Conservation (phyloP, 139 green algal species). For the Eudorina sp. region DNA sequence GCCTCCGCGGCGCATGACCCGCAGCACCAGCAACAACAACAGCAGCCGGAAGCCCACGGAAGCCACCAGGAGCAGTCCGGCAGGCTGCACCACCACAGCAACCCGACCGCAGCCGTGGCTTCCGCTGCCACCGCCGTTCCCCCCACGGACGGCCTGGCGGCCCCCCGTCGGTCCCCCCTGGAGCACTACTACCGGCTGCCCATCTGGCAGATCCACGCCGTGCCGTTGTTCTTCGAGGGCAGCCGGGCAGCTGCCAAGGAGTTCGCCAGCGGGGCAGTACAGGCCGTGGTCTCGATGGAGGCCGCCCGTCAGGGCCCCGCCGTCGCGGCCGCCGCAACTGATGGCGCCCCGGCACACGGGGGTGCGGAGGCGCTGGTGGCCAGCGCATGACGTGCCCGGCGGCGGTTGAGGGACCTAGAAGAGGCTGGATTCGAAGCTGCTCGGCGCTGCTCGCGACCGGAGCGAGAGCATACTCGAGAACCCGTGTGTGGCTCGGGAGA, state of each 20-base stretch:
- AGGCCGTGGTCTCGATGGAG: background rate
- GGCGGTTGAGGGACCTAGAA: too few species aligned
- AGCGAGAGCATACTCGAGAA: too few species aligned
- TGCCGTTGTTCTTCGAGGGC: constrained; percentile 63
- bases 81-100: too few species aligned
- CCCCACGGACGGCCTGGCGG: background rate
- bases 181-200: constrained; percentile 43
- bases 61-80: too few species aligned
- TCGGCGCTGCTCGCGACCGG: too few species aligned
- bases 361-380: too few species aligned
- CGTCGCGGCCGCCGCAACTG: background rate
- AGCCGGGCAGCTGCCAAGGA: constrained; percentile 63
- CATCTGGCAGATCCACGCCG: constrained; percentile 64
- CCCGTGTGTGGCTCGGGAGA: too few species aligned
- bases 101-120: too few species aligned
- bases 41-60: background rate
- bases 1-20: too few species aligned
- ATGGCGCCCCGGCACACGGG: too few species aligned
- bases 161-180: background rate
- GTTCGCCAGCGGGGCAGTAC: constrained; percentile 54
- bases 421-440: too few species aligned
- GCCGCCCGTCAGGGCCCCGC: background rate
- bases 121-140: background rate
- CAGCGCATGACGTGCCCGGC: too few species aligned
- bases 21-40: background rate